Conservation (phyloP, 805 yeast species). For the Candida endomychidarum region DNA sequence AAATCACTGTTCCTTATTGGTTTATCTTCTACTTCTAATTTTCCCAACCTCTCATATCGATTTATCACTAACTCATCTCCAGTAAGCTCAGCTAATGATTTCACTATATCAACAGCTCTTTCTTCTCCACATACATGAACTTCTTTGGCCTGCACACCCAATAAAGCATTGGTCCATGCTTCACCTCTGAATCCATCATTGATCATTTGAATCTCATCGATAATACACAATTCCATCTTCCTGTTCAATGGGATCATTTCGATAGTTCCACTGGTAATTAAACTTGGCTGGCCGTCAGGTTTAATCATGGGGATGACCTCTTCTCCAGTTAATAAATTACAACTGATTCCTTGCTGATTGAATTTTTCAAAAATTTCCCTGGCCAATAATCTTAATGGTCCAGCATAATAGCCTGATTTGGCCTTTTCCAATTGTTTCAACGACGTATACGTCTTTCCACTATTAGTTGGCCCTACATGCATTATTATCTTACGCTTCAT, state of each 20-base stretch:
- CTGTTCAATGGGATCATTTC: constrained; percentile 82
- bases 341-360: constrained; percentile 59
- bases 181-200: constrained; percentile 77
- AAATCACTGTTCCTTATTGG: constrained; percentile 37
- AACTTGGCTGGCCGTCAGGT: constrained; percentile 68
- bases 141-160: constrained; percentile 84
- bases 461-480: constrained; percentile 97
- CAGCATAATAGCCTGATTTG: constrained; percentile 85
- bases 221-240: constrained; percentile 79
- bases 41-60: constrained; percentile 72
- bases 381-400: constrained; percentile 88
- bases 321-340: constrained; percentile 95
- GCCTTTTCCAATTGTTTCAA: constrained; percentile 63
- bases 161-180: constrained; percentile 90
- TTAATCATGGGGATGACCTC: constrained; percentile 76
- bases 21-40: constrained; percentile 52
- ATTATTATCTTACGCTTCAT: constrained; percentile 76
- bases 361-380: constrained; percentile 88
- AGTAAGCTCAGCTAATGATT: constrained; percentile 57
- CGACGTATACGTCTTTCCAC: constrained; percentile 91
- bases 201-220: constrained; percentile 97
- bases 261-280: constrained; percentile 81
- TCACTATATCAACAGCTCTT: constrained; percentile 69
- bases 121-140: constrained; percentile 94
- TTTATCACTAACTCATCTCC: constrained; percentile 81